Percentiles rank a stretch among this genome's conserved stretches.
phyloP scores from a whole-genome alignment of 331 rosid species.

The Erythrophleum ivorense region DNA sequence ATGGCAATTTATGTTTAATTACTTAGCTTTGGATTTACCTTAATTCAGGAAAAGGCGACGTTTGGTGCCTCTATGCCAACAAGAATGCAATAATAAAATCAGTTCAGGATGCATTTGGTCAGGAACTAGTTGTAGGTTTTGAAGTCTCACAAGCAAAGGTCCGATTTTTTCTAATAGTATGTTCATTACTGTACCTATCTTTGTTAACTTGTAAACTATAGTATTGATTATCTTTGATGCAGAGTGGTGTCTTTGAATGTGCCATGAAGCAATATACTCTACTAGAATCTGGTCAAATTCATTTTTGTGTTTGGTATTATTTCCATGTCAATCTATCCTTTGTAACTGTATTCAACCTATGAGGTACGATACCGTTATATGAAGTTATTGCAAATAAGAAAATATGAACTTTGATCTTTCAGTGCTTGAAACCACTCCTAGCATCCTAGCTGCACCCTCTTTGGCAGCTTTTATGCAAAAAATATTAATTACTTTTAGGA shows the following conservation, averaged over 20 bases:
- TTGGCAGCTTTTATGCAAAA: constrained; percentile 1
- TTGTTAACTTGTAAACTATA: constrained; percentile 10
- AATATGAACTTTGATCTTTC: background rate
- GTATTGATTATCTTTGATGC: constrained; percentile 2
- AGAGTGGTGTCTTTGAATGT: background rate
- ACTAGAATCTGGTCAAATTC: constrained; percentile 22
- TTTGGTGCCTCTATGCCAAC: constrained; percentile 96
- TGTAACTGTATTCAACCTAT: background rate
- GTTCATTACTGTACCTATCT: constrained; percentile 15
- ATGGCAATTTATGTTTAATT: constrained; percentile 27
- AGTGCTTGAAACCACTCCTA: background rate
- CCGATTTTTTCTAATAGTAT: constrained; percentile 21
- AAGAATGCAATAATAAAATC: constrained; percentile 58
- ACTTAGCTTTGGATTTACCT: constrained; percentile 22
- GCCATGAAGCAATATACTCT: constrained; percentile 3
- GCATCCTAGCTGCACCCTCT: constrained; percentile 29
- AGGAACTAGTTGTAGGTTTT: constrained; percentile 46
- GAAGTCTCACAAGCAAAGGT: constrained; percentile 55
- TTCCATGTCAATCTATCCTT: constrained; percentile 5
- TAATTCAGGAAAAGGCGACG: constrained; percentile 67
- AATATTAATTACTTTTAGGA: constrained; percentile 6
- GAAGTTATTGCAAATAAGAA: constrained; percentile 14
- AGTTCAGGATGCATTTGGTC: constrained; percentile 71
- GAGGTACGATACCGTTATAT: background rate
- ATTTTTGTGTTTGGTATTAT: constrained; percentile 6